A percentile compares a stretch with the other conserved stretches of the same genome.
Evolutionary conservation across 2,329 filamentous ascomycete genomes (phyloP).

Genomic region (Trichoderma asperellum): DNA sequence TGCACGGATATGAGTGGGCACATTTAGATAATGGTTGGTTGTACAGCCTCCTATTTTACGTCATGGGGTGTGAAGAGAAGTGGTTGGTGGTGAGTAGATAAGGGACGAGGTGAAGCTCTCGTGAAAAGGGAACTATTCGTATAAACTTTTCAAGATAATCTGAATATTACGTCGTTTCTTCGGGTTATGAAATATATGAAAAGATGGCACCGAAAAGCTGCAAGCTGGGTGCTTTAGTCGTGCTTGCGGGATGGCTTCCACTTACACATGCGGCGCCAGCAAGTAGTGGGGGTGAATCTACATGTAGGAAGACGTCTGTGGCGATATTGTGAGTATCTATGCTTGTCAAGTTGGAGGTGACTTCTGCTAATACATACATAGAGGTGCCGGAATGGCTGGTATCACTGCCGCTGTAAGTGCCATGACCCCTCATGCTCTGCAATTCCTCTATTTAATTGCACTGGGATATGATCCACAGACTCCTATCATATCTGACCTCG

Average conservation of each 20-base stretch:
- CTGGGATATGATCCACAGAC: neutral
- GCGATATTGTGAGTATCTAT: constrained; percentile 37
- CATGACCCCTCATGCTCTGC: neutral
- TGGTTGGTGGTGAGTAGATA: constrained; percentile 5
- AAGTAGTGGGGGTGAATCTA: neutral
- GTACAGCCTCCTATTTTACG: neutral
- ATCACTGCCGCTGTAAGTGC: constrained; percentile 58
- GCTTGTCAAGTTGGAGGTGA: neutral
- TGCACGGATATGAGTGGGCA: neutral
- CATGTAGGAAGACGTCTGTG: constrained; percentile 40
- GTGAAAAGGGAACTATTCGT: neutral
- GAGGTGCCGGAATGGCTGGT: constrained; percentile 64
- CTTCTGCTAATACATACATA: neutral
- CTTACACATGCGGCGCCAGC: neutral
- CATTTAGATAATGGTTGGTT: neutral
- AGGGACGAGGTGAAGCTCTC: neutral
- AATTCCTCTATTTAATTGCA: neutral
- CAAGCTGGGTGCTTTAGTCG: neutral
- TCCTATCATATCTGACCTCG: neutral
- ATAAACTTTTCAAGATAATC: neutral
- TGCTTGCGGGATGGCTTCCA: neutral
- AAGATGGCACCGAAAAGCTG: neutral
- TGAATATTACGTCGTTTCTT: no score
- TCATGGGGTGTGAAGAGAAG: neutral
- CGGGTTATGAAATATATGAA: neutral